Conservation (phyloP, 1,139 yeast genomes). For the Yamadazyma atlantica region DNA sequence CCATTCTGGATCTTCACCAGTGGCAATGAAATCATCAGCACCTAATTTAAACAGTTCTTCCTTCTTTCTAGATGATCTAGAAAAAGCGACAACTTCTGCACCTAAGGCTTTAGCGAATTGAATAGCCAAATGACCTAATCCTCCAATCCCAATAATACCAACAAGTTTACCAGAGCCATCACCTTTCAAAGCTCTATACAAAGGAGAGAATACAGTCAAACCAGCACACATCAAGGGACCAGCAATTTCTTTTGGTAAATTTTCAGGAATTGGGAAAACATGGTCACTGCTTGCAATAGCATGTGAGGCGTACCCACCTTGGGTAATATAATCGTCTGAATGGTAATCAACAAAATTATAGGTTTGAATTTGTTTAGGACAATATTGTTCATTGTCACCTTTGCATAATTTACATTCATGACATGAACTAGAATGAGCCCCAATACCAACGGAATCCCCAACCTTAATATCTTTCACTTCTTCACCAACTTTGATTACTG, state of each 20-base stretch:
- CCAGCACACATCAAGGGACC: slow-evolving; percentile 74
- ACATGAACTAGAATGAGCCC: slow-evolving; percentile 54
- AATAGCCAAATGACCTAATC: slow-evolving; percentile 43
- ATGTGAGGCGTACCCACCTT: slow-evolving; percentile 63
- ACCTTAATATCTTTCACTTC: slow-evolving; percentile 45
- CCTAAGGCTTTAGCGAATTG: slow-evolving; percentile 41
- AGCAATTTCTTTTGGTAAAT: slow-evolving; percentile 42
- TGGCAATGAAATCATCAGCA: slow-evolving; percentile 37
- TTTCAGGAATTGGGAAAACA: slow-evolving; percentile 56
- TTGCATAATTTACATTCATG: slow-evolving; percentile 46
- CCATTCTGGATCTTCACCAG: slow-evolving; percentile 36
- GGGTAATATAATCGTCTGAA: slow-evolving; percentile 38
- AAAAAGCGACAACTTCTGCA: slow-evolving; percentile 39
- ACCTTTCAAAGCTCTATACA: slow-evolving; percentile 30
- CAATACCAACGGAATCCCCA: slow-evolving; percentile 63
- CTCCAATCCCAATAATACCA: slow-evolving; percentile 48
- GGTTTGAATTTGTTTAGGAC: slow-evolving; percentile 40
- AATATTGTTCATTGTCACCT: slow-evolving; percentile 48
- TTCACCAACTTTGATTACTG: slow-evolving; percentile 45
- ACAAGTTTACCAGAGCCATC: slow-evolving; percentile 31
- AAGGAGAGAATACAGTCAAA: slow-evolving; percentile 57
- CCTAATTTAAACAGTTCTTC: slow-evolving; percentile 35
- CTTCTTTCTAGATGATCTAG: slow-evolving; percentile 33
- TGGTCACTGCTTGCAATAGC: slow-evolving; percentile 53
- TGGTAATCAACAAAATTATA: slow-evolving; percentile 38